Evolutionary conservation across 768 basidiomycete genomes (phyloP), one percentile per base, ranked within the genome.

Genomic region (Lactarius pseudohatsudake): DNA sequence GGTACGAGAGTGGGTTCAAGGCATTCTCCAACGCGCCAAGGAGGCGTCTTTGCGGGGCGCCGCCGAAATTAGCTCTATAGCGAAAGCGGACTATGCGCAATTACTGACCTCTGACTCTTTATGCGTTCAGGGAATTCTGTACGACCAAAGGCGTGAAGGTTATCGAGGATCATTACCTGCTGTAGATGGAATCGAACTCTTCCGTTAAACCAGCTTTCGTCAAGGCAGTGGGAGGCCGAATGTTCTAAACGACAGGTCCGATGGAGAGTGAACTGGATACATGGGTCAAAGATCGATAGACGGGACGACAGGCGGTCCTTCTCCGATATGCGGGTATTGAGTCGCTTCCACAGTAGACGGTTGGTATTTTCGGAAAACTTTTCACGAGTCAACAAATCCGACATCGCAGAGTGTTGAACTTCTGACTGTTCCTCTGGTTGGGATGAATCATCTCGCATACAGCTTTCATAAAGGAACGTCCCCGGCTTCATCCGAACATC

Each of bases 131-230:
- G 41, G 6, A 59, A 64, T 15, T 43, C 53, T 15, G 13, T n/a
- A 32, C 11, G 26, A 30, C 43, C 36, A 36, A 55, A 54, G 32
- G 50, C 53, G 61, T 74, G 65, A 2, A 78, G 67, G 10, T 70
- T 69, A 30, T 83, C 78, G 55, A 81, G 76, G 18, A 86, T 82
- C 57, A 78, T 68, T 3, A 87, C 79, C 58, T 86, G 84, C 57
- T 80, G 80, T 0, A 87, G 64, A 69, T 83, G 80, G 40, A 83
- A 72, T 4, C 79, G 74, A 6, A 85, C 72, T 16, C 80, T 79
- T 22, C 71, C 26, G 47, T 82, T 81, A 58, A 80, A 86, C 71
- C 75, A 77, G 22, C 69, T 69, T 1, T 72, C 43, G 28, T 71
- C 73, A 50, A 76, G 64, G n/a, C 75, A 67, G 1, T 75, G 59